Base-by-base conservation (phyloP, 2,329 filamentous ascomycete species). In the Aspergillus calidoustus region DNA sequence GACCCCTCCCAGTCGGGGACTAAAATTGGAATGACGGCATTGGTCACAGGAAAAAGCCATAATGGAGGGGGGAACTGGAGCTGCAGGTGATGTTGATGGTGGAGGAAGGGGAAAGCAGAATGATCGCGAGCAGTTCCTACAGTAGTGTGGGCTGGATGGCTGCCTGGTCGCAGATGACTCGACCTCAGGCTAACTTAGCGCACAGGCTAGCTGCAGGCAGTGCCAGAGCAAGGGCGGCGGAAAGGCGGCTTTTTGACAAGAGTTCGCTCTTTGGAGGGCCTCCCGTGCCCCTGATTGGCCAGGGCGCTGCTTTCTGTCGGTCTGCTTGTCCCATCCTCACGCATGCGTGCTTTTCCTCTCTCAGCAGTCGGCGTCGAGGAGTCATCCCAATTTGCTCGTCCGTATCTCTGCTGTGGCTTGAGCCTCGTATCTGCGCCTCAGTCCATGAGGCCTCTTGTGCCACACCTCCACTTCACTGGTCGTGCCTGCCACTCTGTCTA, bases 341-440 rank as follows among this genome's bases (percentile, higher is more conserved):
- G n/a, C 38, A 46, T 46, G 23, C 13, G 47, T 49, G 8, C 50
- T 57, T 60, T 57, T 52, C 63, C 57, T 3, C 8, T 54, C 60
- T 23, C 7, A 44, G 64, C 3, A 25, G 52, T 66, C 65, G 55
- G 64, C 60, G 62, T 63, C 41, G 53, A 56, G 28, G 58, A 62
- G 62, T 65, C 62, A 63, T 56, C 34, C 54, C 54, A 63, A 54
- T 38, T 46, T 48, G 47, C 11, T 41, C 11, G 30, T 52, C 22
- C 15, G 25, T 25, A 7, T 34, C 17, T 15, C 25, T 17, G 25
- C 54, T 66, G 65, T 67, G 65, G 65, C 65, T 67, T 63, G 58
- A 59, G 11, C 31, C 64, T 64, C 65, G 64, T 66, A 57, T 66
- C 61, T 65, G 61, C 63, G 59, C 56, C 65, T 49, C 57, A 59